phyloP scores from a whole-genome alignment of 768 basidiomycete genomes.

The Kwoniella botswanensis region DNA sequence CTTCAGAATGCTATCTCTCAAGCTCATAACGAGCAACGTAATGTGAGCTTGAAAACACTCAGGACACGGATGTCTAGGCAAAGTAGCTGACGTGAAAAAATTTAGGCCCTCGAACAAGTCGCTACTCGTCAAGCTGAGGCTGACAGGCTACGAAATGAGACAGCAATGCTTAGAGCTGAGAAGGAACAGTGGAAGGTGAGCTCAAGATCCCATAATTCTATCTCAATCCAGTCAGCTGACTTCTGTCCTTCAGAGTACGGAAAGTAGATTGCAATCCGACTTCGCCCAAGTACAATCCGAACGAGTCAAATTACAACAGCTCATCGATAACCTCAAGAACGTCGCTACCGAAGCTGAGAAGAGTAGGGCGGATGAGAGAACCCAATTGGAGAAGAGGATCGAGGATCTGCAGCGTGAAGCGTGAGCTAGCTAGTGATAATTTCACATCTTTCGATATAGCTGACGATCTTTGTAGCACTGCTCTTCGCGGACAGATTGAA shows the following conservation, averaged over 20 bases:
- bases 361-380: constrained; percentile 79
- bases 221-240: constrained; percentile 7
- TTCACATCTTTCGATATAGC: background rate
- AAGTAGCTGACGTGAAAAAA: constrained; percentile 4
- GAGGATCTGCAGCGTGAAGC: constrained; percentile 77
- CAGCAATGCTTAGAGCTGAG: constrained; percentile 86
- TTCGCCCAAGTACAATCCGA: constrained; percentile 80
- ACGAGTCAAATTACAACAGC: constrained; percentile 79
- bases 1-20: constrained; percentile 39
- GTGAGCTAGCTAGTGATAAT: constrained; percentile 61
- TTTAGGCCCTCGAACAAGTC: constrained; percentile 69
- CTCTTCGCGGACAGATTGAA: constrained; percentile 44
- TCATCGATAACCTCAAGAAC: constrained; percentile 86
- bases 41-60: constrained; percentile 27
- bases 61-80: background rate
- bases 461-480: constrained; percentile 37
- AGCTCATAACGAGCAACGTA: constrained; percentile 40
- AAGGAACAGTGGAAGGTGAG: constrained; percentile 89
- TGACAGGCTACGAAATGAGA: constrained; percentile 82
- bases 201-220: constrained; percentile 33
- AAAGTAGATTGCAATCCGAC: constrained; percentile 80
- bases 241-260: constrained; percentile 66
- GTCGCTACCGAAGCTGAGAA: constrained; percentile 88
- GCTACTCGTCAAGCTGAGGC: constrained; percentile 66
- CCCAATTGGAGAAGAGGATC: constrained; percentile 77